Evolutionary conservation across 2,329 filamentous ascomycete genomes (phyloP).

Genomic region (Cadophora sp.): DNA sequence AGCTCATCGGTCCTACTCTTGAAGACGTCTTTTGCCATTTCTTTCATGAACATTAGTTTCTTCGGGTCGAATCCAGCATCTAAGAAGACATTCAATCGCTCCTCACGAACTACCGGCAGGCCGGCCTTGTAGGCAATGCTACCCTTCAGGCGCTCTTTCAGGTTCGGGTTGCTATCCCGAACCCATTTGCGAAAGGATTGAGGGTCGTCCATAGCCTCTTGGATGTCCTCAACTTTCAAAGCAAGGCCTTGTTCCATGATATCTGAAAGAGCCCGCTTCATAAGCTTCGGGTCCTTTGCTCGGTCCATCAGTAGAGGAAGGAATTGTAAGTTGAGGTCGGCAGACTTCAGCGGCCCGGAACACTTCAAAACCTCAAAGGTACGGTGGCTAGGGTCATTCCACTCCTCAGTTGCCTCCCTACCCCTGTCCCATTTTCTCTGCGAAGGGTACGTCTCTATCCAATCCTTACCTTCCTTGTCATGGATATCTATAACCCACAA

Average conservation of each 20-base stretch:
- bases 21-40: conserved; percentile 47
- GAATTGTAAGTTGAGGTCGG: conserved; percentile 70
- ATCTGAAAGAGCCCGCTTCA: conserved; percentile 56
- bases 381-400: conserved; percentile 54
- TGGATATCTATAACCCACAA: conserved; percentile 71
- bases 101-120: conserved; percentile 47
- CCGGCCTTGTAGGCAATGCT: conserved; percentile 35
- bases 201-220: conserved; percentile 57
- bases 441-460: conserved; percentile 71
- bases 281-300: conserved; percentile 52
- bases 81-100: conserved; percentile 61
- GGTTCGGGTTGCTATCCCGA: conserved; percentile 51
- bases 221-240: conserved; percentile 59
- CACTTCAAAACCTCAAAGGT: conserved; percentile 69
- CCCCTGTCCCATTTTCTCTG: conserved; percentile 71
- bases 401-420: conserved; percentile 48
- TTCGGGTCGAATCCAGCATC: conserved; percentile 65
- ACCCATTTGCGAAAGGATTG: conserved; percentile 62
- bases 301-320: conserved; percentile 71
- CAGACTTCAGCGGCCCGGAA: conserved; percentile 55
- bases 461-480: conserved; percentile 55
- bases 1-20: conserved; percentile 39
- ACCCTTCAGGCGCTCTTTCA: conserved; percentile 45
- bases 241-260: conserved; percentile 59
- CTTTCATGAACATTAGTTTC: conserved; percentile 55